Evolutionary conservation across 1,284 basidiomycete genomes (phyloP), one percentile per base, ranked within the genome.

Genomic region (Gomphus bonarii): DNA sequence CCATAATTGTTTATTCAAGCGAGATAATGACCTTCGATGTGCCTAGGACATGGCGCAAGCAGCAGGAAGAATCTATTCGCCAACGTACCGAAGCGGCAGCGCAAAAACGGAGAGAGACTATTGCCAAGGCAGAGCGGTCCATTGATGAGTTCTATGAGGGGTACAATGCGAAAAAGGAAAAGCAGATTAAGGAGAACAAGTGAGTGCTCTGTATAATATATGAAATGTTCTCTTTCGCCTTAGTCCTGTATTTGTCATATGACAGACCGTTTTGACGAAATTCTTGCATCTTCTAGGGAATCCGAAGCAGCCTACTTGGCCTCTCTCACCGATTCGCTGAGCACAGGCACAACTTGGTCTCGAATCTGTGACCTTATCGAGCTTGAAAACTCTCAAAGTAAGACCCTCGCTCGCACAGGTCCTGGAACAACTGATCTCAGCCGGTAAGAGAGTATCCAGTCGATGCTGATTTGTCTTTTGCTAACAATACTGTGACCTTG

Each of bases 111-210:
- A 88, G 91, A 64, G 93, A 95, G 66, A 91, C 87, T 50, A 85
- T 94, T 64, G 79, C 81, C 54, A 90, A 86, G 69, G 97, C 97
- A 20, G 94, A 98, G 70, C 82, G 85, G 65, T 80, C 89, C 31
- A 97, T 99, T 63, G 95, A 99, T 72, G 82, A 88, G 66, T 99
- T 98, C 70, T 99, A 99, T 72, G 82, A 88, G 66, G 99, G 5
- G 31, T 98, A 99, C 71, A 84, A 93, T 58, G 77, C 80, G 62
- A 88, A 91, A 75, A 97, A 97, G 76, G 92, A 95, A 73, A 84
- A 84, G 68, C 89, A 85, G 66, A 98, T 99, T 65, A 78, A 88
- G 52, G 85, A 94, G 70, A 99, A 99, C 81, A 99, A 99, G 93
- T 95, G 62, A 65, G 87, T 78, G 4, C 22, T 30, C 6, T 38